A percentile compares a stretch with the other conserved stretches of the same genome.
These are phyloP conservation scores for Colletotrichum caudatum DNA, from an alignment of 2,329 filamentous ascomycete species.

Conservation along the genomic window DNA sequence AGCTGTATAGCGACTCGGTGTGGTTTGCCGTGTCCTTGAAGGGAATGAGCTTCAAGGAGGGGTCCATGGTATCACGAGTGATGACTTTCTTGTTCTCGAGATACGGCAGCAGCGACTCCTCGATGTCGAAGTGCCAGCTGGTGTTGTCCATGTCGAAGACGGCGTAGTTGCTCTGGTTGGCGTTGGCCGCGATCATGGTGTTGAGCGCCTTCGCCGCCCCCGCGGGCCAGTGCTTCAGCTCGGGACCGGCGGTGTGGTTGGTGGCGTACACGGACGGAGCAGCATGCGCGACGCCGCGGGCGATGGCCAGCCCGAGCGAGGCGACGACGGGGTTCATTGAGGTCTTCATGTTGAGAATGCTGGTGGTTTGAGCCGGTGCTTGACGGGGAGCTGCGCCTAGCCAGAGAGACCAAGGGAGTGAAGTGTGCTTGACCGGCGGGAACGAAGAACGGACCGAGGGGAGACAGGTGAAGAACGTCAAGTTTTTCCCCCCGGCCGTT, in stretches of 20 bases:
- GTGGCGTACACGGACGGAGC: conserved; percentile 25
- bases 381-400: conserved; percentile 17
- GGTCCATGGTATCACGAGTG: conserved; percentile 56
- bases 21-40: conserved; percentile 55
- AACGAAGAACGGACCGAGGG: conserved; percentile 26
- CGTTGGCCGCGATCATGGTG: conserved; percentile 54
- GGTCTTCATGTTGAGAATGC: conserved; percentile 31
- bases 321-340: conserved; percentile 29
- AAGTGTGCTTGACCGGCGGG: conserved; percentile 18
- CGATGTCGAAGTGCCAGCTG: conserved; percentile 56
- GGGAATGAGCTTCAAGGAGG: conserved; percentile 54
- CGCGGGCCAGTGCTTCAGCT: conserved; percentile 52
- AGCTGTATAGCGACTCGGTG: conserved; percentile 59
- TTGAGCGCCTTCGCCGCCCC: conserved; percentile 52
- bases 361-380: conserved; percentile 10
- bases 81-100: conserved; percentile 57
- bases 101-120: conserved; percentile 58
- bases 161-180: conserved; percentile 53
- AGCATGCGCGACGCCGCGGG: conserved; percentile 30
- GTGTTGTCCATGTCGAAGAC: conserved; percentile 62
- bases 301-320: conserved; percentile 34
- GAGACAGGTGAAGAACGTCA: conserved; percentile 5
- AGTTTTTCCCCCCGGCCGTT: conserved; percentile 10
- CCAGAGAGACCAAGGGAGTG: conserved; percentile 18
- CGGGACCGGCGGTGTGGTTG: conserved; percentile 41